Base-by-base conservation (phyloP, 129 eudicot species). In the Artemisia annua region DNA sequence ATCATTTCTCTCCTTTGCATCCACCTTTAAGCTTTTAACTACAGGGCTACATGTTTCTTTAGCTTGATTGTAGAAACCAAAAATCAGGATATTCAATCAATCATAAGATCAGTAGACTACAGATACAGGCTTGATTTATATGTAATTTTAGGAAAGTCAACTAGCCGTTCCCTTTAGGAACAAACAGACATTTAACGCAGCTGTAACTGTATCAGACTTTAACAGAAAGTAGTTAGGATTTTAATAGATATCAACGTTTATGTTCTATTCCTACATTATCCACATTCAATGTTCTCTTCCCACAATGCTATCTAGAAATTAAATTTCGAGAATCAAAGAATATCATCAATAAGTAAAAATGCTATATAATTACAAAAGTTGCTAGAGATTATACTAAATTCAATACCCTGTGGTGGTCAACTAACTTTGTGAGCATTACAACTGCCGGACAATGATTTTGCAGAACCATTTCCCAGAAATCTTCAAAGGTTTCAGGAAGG, bases 391-490 rank as follows among this genome's bases (percentile, higher is more conserved):
- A 48, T 26, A 72, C 24, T 11, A n/a, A 69, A n/a, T 49, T 48
- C 48, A 82, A 65, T 90, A 95, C 99, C 91, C 77, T 83, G 90
- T 83, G 73, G 80, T 86, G 78, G 75, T 95, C 99, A 39, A 95
- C 81, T 78, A 95, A 82, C 48, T 86, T 83, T 24, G 99, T 90
- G 51, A 95, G 97, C 99, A 95, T 95, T 35, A 95, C 79, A 77
- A 95, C 75, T 68, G 82, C 90, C 7, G 96, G 96, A 74, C 97
- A 95, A 54, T 82, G 93, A 86, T 81, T 66, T 81, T 95, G 94
- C 72, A 95, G 80, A 44, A 95, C 85, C 99, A 95, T 95, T 66
- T 95, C 99, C 99, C 99, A 90, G 72, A 95, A 90, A 82, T 95
- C 99, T 80, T 95, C 96, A 83, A 63, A 86, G 32, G 99, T 95